Base-by-base conservation (phyloP, 2,329 filamentous ascomycete genomes). In the Bimuria novae-zelandiae region DNA sequence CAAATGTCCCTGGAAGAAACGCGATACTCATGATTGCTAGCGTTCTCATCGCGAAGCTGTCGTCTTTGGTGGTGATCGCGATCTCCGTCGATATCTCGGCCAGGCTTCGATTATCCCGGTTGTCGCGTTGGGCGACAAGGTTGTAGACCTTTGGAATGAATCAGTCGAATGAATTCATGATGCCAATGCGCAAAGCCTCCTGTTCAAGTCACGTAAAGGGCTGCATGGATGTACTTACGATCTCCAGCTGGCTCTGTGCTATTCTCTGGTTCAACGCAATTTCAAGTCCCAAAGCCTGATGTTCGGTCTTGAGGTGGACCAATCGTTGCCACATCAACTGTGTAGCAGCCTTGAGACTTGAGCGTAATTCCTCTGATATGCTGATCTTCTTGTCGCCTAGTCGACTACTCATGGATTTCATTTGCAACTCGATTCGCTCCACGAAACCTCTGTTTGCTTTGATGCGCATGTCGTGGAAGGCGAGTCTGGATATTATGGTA, bases 171-270 rank as follows among this genome's bases (percentile, higher is more conserved):
- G 10, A 2, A 39, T 10, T 3, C 1, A 27, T 21, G 7, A 21
- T 37, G n/a, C n/a, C n/a, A n/a, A n/a, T n/a, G n/a, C n/a, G n/a
- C n/a, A n/a, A n/a, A n/a, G n/a, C n/a, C n/a, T n/a, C n/a, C n/a
- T n/a, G n/a, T n/a, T n/a, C n/a, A n/a, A n/a, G n/a, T n/a, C n/a
- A n/a, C n/a, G n/a, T n/a, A n/a, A n/a, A n/a, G n/a, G n/a, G n/a
- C n/a, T n/a, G n/a, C n/a, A n/a, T n/a, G n/a, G n/a, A 6, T 37
- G 7, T 3, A 42, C 47, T 50, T 29, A 50, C 47, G 8, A 43
- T 39, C 8, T 43, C 47, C 10, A 50, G 25, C 19, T 50, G 47
- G 19, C 47, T 50, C 25, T 50, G 47, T 36, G 47, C 47, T 19
- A 50, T 50, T n/a, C 39, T 14, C 8, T 50, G 47, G 17, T 50